A percentile compares a stretch with the other conserved stretches of the same genome.
Conservation (phyloP, 148 eudicot genomes). For the Persicaria maculosa region DNA sequence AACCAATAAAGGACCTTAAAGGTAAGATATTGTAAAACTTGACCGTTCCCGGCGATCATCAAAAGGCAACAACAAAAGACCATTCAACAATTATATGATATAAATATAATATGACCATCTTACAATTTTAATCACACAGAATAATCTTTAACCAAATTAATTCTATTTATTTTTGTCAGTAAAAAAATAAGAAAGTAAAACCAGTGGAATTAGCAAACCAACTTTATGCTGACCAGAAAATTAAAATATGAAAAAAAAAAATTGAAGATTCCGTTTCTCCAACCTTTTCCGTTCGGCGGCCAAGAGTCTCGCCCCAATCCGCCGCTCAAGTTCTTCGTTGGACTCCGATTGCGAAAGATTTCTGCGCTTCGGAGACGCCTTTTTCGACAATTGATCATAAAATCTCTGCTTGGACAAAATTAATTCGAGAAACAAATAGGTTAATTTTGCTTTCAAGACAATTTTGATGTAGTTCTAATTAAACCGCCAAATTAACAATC, state of each 20-base stretch:
- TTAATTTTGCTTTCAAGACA: background rate
- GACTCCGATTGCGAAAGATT: background rate
- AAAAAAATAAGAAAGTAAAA: background rate
- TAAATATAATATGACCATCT: background rate
- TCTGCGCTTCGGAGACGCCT: slow-evolving; percentile 10
- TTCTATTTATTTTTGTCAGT: background rate
- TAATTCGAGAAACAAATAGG: background rate
- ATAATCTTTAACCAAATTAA: background rate
- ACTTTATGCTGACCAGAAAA: slow-evolving; percentile 5
- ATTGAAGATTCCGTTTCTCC: background rate
- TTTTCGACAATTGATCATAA: slow-evolving; percentile 14
- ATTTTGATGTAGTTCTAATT: background rate
- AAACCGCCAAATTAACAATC: slow-evolving; percentile 8
- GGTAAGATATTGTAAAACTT: background rate
- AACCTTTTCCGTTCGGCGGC: slow-evolving; percentile 16
- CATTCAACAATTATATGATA: background rate
- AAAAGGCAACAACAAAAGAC: background rate
- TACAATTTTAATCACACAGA: background rate
- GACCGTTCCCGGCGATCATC: background rate
- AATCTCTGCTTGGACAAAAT: background rate
- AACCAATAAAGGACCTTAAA: background rate
- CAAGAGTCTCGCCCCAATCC: slow-evolving; percentile 9
- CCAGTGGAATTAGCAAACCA: background rate
- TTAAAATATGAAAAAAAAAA: background rate
- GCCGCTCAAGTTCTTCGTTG: slow-evolving; percentile 15